Evolutionary conservation across 1,284 basidiomycete genomes (phyloP).

Genomic region (Rhodotorula sp.): DNA sequence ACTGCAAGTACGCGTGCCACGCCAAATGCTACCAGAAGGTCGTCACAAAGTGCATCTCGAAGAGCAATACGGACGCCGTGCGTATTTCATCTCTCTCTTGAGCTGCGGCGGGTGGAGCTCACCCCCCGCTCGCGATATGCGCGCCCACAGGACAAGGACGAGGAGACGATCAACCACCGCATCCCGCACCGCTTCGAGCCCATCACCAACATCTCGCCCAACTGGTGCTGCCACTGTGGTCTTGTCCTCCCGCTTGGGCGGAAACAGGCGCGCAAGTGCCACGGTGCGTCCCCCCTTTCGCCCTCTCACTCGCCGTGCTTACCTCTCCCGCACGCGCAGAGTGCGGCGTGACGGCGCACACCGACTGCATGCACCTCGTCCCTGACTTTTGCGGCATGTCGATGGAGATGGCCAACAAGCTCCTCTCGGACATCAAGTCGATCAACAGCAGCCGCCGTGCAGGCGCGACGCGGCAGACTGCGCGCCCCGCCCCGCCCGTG

Average conservation of each 20-base stretch:
- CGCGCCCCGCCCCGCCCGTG: not conserved
- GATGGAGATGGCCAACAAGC: slow-evolving; percentile 96
- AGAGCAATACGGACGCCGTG: slow-evolving; percentile 84
- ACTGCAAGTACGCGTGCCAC: slow-evolving; percentile 98
- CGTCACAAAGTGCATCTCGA: slow-evolving; percentile 98
- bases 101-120: not conserved
- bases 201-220: slow-evolving; percentile 94
- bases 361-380: slow-evolving; percentile 95
- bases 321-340: slow-evolving; percentile 56
- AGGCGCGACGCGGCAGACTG: slow-evolving; percentile 40
- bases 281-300: slow-evolving; percentile 50
- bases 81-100: slow-evolving; percentile 50
- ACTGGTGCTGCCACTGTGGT: slow-evolving; percentile 99
- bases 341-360: slow-evolving; percentile 95
- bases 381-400: slow-evolving; percentile 99
- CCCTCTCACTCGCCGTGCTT: too few species aligned
- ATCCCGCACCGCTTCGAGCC: slow-evolving; percentile 98
- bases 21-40: slow-evolving; percentile 99
- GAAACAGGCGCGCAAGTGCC: slow-evolving; percentile 93
- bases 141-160: slow-evolving; percentile 80
- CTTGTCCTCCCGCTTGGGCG: slow-evolving; percentile 96
- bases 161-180: slow-evolving; percentile 98
- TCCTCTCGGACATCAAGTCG: slow-evolving; percentile 80
- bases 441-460: slow-evolving; percentile 57
- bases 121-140: not conserved